phyloP scores from a whole-genome alignment of 1,139 yeast genomes.

The Meyerozyma sp. region DNA sequence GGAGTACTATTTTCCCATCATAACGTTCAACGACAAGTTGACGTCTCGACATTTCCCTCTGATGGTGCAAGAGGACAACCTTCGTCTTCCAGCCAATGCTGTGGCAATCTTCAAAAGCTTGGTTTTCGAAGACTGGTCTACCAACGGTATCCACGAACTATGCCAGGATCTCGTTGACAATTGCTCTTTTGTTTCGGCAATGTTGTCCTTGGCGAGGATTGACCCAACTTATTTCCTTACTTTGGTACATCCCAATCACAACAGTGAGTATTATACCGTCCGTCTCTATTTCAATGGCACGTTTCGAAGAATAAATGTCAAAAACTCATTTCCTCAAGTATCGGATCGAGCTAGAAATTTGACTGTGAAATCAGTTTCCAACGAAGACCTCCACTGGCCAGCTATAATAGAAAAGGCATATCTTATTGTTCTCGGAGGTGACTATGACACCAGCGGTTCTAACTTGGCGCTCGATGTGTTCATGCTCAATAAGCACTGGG shows the following conservation, averaged over 20 bases:
- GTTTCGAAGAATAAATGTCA: neutral
- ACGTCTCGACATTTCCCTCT: conserved; percentile 9
- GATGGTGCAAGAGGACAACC: neutral
- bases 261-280: conserved; percentile 30
- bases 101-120: conserved; percentile 12
- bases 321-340: conserved; percentile 2
- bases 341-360: conserved; percentile 17
- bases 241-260: conserved; percentile 22
- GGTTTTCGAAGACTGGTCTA: conserved; percentile 14
- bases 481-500: conserved; percentile 57
- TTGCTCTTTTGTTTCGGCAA: conserved; percentile 72
- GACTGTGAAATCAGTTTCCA: conserved; percentile 36
- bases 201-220: conserved; percentile 37
- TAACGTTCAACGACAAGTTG: conserved; percentile 13
- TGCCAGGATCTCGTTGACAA: conserved; percentile 60
- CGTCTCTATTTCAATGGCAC: conserved; percentile 51
- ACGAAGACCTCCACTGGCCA: conserved; percentile 51
- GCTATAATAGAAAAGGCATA: conserved; percentile 75
- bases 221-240: conserved; percentile 10
- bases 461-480: conserved; percentile 74
- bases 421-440: conserved; percentile 53
- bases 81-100: conserved; percentile 15
- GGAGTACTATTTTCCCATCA: conserved; percentile 31
- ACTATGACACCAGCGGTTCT: conserved; percentile 68
- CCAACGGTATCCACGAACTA: conserved; percentile 19